A percentile compares a stretch with the other conserved stretches of the same genome.
Conservation (phyloP, 805 yeast species). For the Wickerhamomyces bisporus region DNA sequence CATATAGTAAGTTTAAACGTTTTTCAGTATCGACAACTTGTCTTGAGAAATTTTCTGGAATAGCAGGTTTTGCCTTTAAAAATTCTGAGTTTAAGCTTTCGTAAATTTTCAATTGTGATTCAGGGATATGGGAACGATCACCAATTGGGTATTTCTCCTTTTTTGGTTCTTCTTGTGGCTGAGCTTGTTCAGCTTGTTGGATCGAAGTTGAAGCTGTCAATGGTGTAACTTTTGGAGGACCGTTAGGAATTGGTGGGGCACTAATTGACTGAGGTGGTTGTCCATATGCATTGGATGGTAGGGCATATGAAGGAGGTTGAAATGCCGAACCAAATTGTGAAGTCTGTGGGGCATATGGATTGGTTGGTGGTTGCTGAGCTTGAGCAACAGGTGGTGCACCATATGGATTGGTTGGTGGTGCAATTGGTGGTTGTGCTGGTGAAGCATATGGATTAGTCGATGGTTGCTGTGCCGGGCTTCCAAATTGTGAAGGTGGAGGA, state of each 20-base stretch:
- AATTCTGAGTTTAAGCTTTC: constrained; percentile 48
- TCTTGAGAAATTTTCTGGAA: constrained; percentile 68
- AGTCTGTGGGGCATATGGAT: constrained; percentile 34
- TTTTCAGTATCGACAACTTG: constrained; percentile 80
- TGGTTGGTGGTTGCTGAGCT: constrained; percentile 26
- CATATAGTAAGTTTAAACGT: constrained; percentile 71
- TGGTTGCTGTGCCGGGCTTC: too few species aligned
- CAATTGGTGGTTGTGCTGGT: constrained; percentile 22
- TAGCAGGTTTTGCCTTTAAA: constrained; percentile 61
- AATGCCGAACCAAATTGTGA: constrained; percentile 11
- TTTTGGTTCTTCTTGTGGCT: constrained; percentile 10
- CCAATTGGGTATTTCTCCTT: constrained; percentile 45
- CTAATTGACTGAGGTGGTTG: constrained; percentile 25
- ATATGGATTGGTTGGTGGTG: constrained; percentile 33
- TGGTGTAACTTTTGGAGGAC: constrained; percentile 24
- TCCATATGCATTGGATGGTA: constrained; percentile 14
- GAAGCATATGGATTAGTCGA: constrained; percentile 9
- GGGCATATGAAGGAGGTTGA: constrained; percentile 18
- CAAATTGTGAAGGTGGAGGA: background rate
- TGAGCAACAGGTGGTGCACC: constrained; percentile 29
- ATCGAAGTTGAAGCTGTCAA: constrained; percentile 12
- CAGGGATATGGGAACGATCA: constrained; percentile 65
- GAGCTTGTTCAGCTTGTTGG: constrained; percentile 4
- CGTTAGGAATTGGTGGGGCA: constrained; percentile 24
- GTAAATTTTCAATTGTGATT: constrained; percentile 50